Evolutionary conservation across 2,329 filamentous ascomycete genomes (phyloP).

Genomic region (Colletotrichum destructivum): DNA sequence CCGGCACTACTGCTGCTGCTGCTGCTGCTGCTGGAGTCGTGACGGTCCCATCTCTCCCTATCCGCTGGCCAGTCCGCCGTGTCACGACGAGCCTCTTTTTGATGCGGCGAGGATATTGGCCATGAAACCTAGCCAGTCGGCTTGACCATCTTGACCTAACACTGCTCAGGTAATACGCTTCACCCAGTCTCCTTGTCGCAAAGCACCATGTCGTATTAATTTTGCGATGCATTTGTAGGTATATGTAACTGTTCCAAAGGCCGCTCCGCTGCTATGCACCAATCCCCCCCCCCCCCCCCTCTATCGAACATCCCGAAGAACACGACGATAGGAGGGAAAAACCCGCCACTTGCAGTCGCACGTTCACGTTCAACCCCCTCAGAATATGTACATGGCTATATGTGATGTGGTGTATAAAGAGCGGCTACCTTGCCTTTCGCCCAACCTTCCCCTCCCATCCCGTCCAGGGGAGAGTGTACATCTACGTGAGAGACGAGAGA

Average conservation of each 20-base stretch:
- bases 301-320: neutral
- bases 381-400: neutral
- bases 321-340: neutral
- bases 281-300: neutral
- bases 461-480: neutral
- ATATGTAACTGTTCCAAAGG: slow-evolving; percentile 10
- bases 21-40: too few species aligned
- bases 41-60: too few species aligned
- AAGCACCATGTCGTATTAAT: neutral
- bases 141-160: too few species aligned
- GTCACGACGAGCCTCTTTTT: too few species aligned
- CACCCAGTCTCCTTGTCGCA: too few species aligned
- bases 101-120: too few species aligned
- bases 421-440: slow-evolving; percentile 9
- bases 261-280: slow-evolving; percentile 12
- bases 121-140: too few species aligned
- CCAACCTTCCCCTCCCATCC: neutral
- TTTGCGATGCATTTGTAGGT: slow-evolving; percentile 12
- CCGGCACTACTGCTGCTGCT: neutral
- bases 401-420: slow-evolving; percentile 11
- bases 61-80: too few species aligned
- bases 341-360: neutral
- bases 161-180: neutral
- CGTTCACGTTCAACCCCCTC: neutral
- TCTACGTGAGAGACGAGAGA: neutral